A percentile compares a stretch with the other conserved stretches of the same genome.
These are phyloP conservation scores for Inga laurina DNA, from an alignment of 306 rosid genomes.

Conservation along the genomic window DNA sequence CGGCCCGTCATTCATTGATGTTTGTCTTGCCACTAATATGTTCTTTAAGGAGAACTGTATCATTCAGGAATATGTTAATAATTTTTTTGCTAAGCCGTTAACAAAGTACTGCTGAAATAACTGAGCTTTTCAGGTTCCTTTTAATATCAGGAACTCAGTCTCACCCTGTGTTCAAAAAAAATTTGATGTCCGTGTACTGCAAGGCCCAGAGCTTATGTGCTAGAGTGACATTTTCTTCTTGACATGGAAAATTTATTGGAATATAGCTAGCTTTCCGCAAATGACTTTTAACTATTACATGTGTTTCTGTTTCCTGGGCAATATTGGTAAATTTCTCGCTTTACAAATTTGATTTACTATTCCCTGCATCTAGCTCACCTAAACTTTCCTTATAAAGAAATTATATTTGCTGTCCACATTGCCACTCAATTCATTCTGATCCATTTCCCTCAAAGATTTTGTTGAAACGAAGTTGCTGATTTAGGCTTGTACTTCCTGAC, in stretches of 20 bases:
- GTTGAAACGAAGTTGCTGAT: conserved; percentile 23
- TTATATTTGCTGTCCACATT: not conserved
- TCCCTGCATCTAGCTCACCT: too few species aligned
- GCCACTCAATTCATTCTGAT: conserved; percentile 4
- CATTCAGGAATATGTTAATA: not conserved
- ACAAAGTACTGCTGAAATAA: not conserved
- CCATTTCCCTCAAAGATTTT: conserved; percentile 9
- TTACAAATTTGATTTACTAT: not conserved
- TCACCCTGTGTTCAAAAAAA: not conserved
- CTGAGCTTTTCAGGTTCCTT: not conserved
- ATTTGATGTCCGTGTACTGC: not conserved
- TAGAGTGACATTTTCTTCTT: not conserved
- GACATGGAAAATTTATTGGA: not conserved
- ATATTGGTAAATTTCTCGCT: conserved; percentile 5
- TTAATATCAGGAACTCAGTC: not conserved
- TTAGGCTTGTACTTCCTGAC: conserved; percentile 25
- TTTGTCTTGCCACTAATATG: not conserved
- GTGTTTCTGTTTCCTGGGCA: not conserved
- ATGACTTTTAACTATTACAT: not conserved
- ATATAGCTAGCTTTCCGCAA: not conserved
- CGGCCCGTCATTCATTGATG: not conserved
- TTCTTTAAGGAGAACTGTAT: not conserved
- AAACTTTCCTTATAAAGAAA: not conserved
- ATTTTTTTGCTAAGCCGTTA: not conserved
- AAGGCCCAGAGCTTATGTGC: not conserved